These are phyloP conservation scores for Orbilia brochopaga DNA, from an alignment of 2,329 filamentous ascomycete genomes.

Conservation along the genomic window DNA sequence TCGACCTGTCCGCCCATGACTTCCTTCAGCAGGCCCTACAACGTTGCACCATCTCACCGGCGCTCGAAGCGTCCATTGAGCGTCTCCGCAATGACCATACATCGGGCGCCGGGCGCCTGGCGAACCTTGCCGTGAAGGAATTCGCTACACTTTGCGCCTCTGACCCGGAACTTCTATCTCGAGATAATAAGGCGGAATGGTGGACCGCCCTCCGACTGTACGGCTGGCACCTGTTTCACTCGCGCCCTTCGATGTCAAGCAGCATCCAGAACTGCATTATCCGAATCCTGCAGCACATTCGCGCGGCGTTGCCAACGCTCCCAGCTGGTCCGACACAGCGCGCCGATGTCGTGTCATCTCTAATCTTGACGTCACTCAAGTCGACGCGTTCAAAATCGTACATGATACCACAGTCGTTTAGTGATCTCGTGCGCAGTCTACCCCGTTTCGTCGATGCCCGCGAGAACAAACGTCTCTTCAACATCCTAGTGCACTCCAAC, in stretches of 20 bases:
- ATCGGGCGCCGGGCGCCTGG: slow-evolving; percentile 46
- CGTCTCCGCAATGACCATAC: slow-evolving; percentile 36
- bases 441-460: slow-evolving; percentile 22
- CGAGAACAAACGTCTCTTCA: slow-evolving; percentile 33
- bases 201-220: slow-evolving; percentile 41
- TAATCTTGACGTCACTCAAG: slow-evolving; percentile 31
- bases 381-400: slow-evolving; percentile 36
- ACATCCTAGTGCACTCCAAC: slow-evolving; percentile 43
- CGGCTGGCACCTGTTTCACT: slow-evolving; percentile 48
- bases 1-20: slow-evolving; percentile 38
- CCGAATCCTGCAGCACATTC: slow-evolving; percentile 33
- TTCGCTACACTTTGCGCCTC: slow-evolving; percentile 37
- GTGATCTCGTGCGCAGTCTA: slow-evolving; percentile 16
- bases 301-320: slow-evolving; percentile 7
- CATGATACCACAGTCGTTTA: slow-evolving; percentile 36
- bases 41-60: slow-evolving; percentile 41
- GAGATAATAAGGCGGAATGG: slow-evolving; percentile 22
- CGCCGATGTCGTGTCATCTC: slow-evolving; percentile 15
- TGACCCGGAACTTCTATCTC: slow-evolving; percentile 23
- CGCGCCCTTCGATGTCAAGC: slow-evolving; percentile 42
- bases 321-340: slow-evolving; percentile 6
- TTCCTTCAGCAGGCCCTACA: slow-evolving; percentile 33
- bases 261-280: slow-evolving; percentile 50
- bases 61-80: slow-evolving; percentile 40
- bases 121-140: slow-evolving; percentile 44